Conservation (phyloP, 768 basidiomycete genomes). For the Mycena vitilis region DNA sequence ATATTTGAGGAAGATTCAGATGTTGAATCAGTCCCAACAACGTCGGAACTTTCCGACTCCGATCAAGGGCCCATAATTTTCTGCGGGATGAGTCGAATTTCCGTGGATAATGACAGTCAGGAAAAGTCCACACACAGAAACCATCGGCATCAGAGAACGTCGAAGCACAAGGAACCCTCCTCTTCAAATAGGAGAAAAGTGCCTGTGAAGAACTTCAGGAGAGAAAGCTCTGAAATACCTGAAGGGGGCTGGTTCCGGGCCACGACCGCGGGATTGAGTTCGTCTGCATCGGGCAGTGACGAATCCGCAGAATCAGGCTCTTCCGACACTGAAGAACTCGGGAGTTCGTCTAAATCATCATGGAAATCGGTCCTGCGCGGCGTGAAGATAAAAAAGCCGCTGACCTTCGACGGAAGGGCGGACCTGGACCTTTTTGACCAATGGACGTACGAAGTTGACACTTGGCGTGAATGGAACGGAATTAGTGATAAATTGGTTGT, state of each 20-base stretch:
- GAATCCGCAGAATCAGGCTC: neutral
- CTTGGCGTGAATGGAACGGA: slow-evolving; percentile 29
- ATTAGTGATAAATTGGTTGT: slow-evolving; percentile 23
- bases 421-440: slow-evolving; percentile 37
- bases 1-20: neutral
- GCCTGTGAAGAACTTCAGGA: slow-evolving; percentile 3
- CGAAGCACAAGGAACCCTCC: no score
- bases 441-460: slow-evolving; percentile 31
- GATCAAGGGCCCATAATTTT: neutral
- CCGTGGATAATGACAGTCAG: no score
- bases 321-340: neutral
- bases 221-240: slow-evolving; percentile 17
- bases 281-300: slow-evolving; percentile 4
- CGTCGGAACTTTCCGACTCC: neutral
- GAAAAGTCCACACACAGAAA: no score
- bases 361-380: slow-evolving; percentile 22
- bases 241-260: slow-evolving; percentile 17
- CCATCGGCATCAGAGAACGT: no score
- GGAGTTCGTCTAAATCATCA: neutral
- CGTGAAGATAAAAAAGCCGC: slow-evolving; percentile 31
- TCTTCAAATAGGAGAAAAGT: no score
- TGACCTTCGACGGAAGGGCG: slow-evolving; percentile 30
- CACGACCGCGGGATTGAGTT: neutral
- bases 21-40: neutral
- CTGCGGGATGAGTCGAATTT: no score